These are phyloP conservation scores for Ceratocystiopsis sp. DNA, from an alignment of 2,329 filamentous ascomycete genomes.

Conservation along the genomic window DNA sequence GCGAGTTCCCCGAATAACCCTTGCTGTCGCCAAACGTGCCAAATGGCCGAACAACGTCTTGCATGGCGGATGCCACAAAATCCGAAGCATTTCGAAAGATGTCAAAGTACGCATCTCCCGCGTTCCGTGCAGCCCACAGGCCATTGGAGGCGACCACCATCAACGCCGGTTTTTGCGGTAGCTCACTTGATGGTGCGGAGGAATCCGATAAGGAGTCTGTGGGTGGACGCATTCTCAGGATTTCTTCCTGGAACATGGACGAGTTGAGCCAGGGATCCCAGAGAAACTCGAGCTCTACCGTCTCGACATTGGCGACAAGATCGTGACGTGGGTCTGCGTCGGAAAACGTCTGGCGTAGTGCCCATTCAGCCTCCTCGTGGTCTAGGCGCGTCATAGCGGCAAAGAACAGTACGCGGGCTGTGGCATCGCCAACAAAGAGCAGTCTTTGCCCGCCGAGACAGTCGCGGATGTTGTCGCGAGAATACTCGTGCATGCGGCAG, in stretches of 20 bases:
- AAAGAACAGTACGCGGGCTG: constrained; percentile 43
- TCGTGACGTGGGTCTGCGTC: constrained; percentile 24
- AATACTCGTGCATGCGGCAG: constrained; percentile 41
- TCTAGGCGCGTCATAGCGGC: constrained; percentile 33
- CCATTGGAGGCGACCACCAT: constrained; percentile 36
- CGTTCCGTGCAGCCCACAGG: constrained; percentile 35
- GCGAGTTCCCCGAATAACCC: constrained; percentile 5
- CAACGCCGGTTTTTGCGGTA: constrained; percentile 22
- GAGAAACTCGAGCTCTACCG: constrained; percentile 34
- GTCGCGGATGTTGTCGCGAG: constrained; percentile 28
- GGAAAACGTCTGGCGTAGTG: constrained; percentile 18
- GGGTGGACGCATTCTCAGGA: constrained; percentile 18
- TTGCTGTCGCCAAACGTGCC: background rate
- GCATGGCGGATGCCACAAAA: constrained; percentile 17
- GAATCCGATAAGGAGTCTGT: constrained; percentile 2
- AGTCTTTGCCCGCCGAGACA: constrained; percentile 35
- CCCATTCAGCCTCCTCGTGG: constrained; percentile 18
- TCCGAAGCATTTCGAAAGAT: constrained; percentile 29
- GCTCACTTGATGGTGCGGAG: background rate
- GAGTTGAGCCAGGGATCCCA: constrained; percentile 48
- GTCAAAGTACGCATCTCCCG: constrained; percentile 25
- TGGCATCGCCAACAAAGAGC: constrained; percentile 45
- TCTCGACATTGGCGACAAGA: constrained; percentile 24
- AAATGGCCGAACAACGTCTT: background rate
- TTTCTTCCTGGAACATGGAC: constrained; percentile 22